Conservation (phyloP, 371 early-diverging fungal species). For the Choanephora cucurbitarum region DNA sequence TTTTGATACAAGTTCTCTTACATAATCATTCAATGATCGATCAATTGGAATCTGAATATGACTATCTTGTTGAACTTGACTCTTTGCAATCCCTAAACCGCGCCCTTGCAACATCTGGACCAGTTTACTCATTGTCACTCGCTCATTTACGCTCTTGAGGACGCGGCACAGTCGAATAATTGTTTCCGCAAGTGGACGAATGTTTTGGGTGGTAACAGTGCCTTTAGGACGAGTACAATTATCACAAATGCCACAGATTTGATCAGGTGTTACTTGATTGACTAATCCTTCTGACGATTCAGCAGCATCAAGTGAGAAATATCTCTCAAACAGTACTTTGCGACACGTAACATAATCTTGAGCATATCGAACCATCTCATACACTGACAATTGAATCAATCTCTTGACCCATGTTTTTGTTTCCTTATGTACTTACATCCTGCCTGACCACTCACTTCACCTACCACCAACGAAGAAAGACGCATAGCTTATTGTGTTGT, state of each 20-base stretch:
- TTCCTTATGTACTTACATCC: conserved; percentile 41
- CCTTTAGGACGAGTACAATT: conserved; percentile 41
- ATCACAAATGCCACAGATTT: conserved; percentile 55
- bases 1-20: not conserved
- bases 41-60: conserved; percentile 39
- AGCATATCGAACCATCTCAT: conserved; percentile 66
- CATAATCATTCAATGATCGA: conserved; percentile 32
- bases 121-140: conserved; percentile 57
- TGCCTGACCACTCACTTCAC: conserved; percentile 60
- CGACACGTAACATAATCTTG: conserved; percentile 67
- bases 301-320: conserved; percentile 52
- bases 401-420: not conserved
- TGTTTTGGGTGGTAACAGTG: conserved; percentile 29
- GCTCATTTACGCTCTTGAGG: conserved; percentile 36
- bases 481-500: conserved; percentile 40
- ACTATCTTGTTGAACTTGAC: conserved; percentile 34
- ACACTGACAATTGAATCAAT: conserved; percentile 33
- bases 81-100: conserved; percentile 38
- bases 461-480: conserved; percentile 64
- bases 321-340: conserved; percentile 64
- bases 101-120: conserved; percentile 50
- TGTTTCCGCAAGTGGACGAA: conserved; percentile 37
- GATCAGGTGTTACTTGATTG: conserved; percentile 38
- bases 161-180: conserved; percentile 49
- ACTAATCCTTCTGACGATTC: conserved; percentile 26